phyloP scores from a whole-genome alignment of 2,329 filamentous ascomycete genomes.

The Nemania diffusa region DNA sequence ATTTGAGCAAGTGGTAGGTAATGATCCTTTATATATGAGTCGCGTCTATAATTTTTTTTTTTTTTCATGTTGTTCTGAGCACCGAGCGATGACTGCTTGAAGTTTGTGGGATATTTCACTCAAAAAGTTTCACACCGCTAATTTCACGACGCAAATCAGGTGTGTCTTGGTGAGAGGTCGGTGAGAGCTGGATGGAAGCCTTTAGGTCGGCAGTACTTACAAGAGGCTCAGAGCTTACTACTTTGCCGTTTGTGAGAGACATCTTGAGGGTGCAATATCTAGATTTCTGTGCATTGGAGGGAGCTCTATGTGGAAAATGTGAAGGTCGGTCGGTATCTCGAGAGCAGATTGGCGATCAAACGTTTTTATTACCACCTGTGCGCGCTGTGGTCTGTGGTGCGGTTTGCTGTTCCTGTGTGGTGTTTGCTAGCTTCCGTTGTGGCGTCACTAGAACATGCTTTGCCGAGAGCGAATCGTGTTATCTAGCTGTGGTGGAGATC shows the following conservation, averaged over 20 bases:
- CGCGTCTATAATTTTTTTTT: background rate
- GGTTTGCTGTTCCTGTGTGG: constrained; percentile 6
- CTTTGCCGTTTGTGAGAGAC: constrained; percentile 57
- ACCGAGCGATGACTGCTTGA: background rate
- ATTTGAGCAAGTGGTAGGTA: background rate
- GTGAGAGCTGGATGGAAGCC: background rate
- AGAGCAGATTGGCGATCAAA: background rate
- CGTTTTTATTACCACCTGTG: constrained; percentile 10
- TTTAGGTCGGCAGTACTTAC: constrained; percentile 47
- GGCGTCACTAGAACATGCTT: constrained; percentile 29
- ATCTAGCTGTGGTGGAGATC: constrained; percentile 27
- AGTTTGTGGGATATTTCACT: background rate
- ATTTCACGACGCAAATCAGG: constrained; percentile 1
- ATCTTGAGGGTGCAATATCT: constrained; percentile 43
- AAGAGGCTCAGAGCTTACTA: constrained; percentile 57
- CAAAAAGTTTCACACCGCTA: too few species aligned
- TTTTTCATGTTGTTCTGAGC: too few species aligned
- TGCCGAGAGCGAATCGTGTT: constrained; percentile 20
- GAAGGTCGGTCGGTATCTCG: background rate
- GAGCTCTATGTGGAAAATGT: background rate
- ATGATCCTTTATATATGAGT: background rate
- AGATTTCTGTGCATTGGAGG: background rate
- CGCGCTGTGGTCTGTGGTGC: background rate
- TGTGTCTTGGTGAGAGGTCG: background rate
- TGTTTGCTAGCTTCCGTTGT: constrained; percentile 22